Evolutionary conservation across 2,329 filamentous ascomycete genomes (phyloP).

Genomic region (Xylaria sp.): DNA sequence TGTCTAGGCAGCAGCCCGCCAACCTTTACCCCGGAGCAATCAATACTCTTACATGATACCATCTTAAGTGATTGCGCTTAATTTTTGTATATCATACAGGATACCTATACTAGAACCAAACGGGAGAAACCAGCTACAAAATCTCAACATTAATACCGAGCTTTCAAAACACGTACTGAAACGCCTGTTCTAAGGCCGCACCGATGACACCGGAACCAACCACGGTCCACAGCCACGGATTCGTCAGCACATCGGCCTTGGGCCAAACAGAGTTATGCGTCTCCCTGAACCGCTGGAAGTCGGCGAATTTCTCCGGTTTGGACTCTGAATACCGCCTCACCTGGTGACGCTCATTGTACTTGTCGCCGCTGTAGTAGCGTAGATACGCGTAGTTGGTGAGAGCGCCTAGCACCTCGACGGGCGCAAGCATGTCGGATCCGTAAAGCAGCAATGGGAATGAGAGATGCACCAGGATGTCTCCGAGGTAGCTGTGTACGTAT

Average conservation of each 20-base stretch:
- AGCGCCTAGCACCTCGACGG: conserved; percentile 64
- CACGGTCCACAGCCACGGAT: conserved; percentile 66
- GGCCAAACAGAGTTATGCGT: conserved; percentile 72
- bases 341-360: conserved; percentile 63
- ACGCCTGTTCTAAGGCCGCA: conserved; percentile 57
- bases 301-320: conserved; percentile 61
- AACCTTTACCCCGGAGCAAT: too few species aligned
- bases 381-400: conserved; percentile 68
- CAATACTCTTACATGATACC: too few species aligned
- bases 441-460: conserved; percentile 68
- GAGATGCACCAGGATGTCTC: conserved; percentile 66
- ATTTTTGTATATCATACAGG: background rate
- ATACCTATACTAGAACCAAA: background rate
- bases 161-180: conserved; percentile 21
- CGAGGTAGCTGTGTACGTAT: conserved; percentile 64
- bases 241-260: conserved; percentile 57
- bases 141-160: background rate
- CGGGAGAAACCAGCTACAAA: background rate
- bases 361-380: conserved; percentile 65
- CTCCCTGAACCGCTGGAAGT: conserved; percentile 61
- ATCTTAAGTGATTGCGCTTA: background rate
- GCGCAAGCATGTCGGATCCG: conserved; percentile 63
- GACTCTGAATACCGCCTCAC: conserved; percentile 61
- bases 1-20: background rate
- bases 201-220: conserved; percentile 60